These are phyloP conservation scores for Ustilago esculenta DNA, from an alignment of 1,284 basidiomycete species.

Conservation along the genomic window DNA sequence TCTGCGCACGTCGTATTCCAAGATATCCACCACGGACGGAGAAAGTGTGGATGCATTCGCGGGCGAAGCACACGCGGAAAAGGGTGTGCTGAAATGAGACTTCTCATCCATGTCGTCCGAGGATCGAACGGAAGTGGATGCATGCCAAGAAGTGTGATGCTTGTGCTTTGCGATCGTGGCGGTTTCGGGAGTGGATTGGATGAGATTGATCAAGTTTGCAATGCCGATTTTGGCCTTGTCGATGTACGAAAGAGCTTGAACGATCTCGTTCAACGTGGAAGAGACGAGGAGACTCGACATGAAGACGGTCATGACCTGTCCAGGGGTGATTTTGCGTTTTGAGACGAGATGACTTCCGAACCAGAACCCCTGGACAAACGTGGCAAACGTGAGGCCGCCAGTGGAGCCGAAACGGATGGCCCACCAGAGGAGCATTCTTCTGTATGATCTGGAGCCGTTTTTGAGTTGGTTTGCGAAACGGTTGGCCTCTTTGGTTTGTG, in stretches of 20 bases:
- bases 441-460: slow-evolving; percentile 70
- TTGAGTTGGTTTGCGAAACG: slow-evolving; percentile 71
- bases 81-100: background rate
- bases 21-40: slow-evolving; percentile 16
- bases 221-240: slow-evolving; percentile 88
- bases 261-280: slow-evolving; percentile 83
- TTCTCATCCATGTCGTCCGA: slow-evolving; percentile 22
- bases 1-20: slow-evolving; percentile 26
- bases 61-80: background rate
- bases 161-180: background rate
- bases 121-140: slow-evolving; percentile 7
- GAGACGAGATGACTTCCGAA: slow-evolving; percentile 88
- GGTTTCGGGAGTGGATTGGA: slow-evolving; percentile 67
- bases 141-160: background rate
- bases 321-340: slow-evolving; percentile 75
- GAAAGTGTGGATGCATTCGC: too few species aligned
- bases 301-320: slow-evolving; percentile 91
- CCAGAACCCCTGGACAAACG: slow-evolving; percentile 98
- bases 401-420: slow-evolving; percentile 76
- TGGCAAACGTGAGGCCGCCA: slow-evolving; percentile 79
- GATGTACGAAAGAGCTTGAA: slow-evolving; percentile 80
- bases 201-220: slow-evolving; percentile 76
- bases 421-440: slow-evolving; percentile 77
- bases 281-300: slow-evolving; percentile 94
- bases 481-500: slow-evolving; percentile 74